Evolutionary conservation across 148 eudicot species (phyloP), one percentile per base, ranked within the genome.

Genomic region (Limonium bicolor): DNA sequence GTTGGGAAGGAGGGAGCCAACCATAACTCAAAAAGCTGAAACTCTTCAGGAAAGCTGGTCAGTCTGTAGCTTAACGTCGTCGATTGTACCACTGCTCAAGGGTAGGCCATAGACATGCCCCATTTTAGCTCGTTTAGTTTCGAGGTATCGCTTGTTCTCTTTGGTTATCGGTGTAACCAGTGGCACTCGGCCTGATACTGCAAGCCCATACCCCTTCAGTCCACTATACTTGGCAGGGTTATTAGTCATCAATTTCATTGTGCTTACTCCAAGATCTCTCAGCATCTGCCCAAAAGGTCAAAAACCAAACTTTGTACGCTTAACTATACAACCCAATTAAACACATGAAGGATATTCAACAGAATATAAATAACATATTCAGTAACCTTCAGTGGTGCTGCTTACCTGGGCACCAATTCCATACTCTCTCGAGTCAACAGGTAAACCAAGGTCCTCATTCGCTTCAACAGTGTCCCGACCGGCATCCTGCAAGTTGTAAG

Each of bases 341-440:
- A n/a, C n/a, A n/a, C n/a, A n/a, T n/a, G n/a, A n/a, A n/a, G n/a
- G n/a, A n/a, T n/a, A n/a, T n/a, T n/a, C n/a, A n/a, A n/a, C n/a
- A n/a, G n/a, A n/a, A n/a, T n/a, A n/a, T n/a, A n/a, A n/a, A n/a
- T n/a, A n/a, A n/a, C n/a, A n/a, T n/a, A n/a, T n/a, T n/a, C n/a
- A n/a, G n/a, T n/a, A n/a, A n/a, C n/a, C 17, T n/a, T n/a, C n/a
- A n/a, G n/a, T n/a, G n/a, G n/a, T n/a, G n/a, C n/a, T n/a, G n/a
- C n/a, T 43, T 52, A 52, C 56, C 45, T 52, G 56, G 16, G 56
- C 56, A 17, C 46, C 56, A 27, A 52, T 37, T 6, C 56, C 46
- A 52, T 52, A 52, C 35, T 52, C 56, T 52, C 56, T 52, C 27
- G 56, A 52, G 18, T 52, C 56, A 16, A 52, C 47, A 27, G 56